Percentiles rank a stretch among this genome's conserved stretches.
These are phyloP conservation scores for Chrysoporthe cubensis DNA, from an alignment of 2,329 filamentous ascomycete species.

Conservation along the genomic window DNA sequence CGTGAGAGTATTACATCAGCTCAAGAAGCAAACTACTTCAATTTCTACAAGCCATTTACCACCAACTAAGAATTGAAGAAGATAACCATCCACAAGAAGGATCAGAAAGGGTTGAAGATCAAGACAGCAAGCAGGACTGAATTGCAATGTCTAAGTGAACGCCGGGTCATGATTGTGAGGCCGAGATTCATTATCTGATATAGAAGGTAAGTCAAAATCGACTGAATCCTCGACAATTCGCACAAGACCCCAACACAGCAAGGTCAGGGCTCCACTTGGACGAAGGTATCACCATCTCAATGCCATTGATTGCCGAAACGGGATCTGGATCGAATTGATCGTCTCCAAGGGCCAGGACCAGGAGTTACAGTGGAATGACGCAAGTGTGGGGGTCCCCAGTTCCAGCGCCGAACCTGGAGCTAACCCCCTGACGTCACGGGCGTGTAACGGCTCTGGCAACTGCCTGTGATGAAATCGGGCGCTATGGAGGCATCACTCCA, in stretches of 20 bases:
- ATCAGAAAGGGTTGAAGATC: too few species aligned
- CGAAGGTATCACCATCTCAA: conserved; percentile 4
- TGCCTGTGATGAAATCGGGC: not conserved
- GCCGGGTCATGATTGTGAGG: too few species aligned
- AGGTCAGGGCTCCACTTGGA: not conserved
- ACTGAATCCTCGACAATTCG: too few species aligned
- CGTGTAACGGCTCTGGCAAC: not conserved
- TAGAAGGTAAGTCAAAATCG: too few species aligned
- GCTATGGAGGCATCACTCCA: not conserved
- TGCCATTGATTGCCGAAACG: not conserved
- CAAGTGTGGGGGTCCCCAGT: not conserved
- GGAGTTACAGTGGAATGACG: conserved; percentile 3
- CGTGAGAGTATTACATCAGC: too few species aligned
- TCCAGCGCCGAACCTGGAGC: not conserved
- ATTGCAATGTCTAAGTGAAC: too few species aligned
- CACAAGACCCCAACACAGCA: not conserved
- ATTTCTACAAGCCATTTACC: too few species aligned
- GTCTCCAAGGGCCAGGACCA: not conserved
- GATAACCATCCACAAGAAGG: too few species aligned
- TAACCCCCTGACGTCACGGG: not conserved
- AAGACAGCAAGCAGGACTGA: too few species aligned
- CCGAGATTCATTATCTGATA: too few species aligned
- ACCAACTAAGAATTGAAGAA: too few species aligned
- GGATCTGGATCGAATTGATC: not conserved
- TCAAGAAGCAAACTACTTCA: too few species aligned